A percentile compares a stretch with the other conserved stretches of the same genome.
Conservation (phyloP, 352 stramenopile genomes). For the Globisporangium paroecandrum region DNA sequence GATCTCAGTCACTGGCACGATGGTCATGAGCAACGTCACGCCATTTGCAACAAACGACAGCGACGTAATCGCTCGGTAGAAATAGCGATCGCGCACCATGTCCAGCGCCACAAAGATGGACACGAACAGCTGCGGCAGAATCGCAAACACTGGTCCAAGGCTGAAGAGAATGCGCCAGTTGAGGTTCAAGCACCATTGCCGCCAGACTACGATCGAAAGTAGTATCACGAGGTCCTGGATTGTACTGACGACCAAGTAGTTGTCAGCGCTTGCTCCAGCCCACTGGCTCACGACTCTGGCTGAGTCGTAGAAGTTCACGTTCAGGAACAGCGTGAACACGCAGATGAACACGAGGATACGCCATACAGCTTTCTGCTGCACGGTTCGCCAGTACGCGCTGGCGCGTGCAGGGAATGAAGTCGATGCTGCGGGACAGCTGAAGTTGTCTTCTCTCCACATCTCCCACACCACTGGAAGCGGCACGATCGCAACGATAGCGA, state of each 20-base stretch:
- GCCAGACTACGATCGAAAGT: conserved; percentile 31
- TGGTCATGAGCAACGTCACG: conserved; percentile 23
- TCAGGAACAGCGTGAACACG: conserved; percentile 39
- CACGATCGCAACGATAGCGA: conserved; percentile 25
- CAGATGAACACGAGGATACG: conserved; percentile 35
- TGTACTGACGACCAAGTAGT: conserved; percentile 21
- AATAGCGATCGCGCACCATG: conserved; percentile 23
- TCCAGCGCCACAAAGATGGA: conserved; percentile 27
- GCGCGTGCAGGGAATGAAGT: conserved; percentile 23
- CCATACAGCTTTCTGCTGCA: conserved; percentile 54
- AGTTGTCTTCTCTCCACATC: conserved; percentile 24
- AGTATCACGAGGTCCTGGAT: conserved; percentile 24
- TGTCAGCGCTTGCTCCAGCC: conserved; percentile 20
- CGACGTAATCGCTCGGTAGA: conserved; percentile 29
- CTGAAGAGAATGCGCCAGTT: conserved; percentile 37
- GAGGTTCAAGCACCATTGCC: conserved; percentile 39
- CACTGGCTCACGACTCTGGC: conserved; percentile 22
- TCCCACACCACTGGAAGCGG: conserved; percentile 32
- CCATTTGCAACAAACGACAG: conserved; percentile 21
- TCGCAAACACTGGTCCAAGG: conserved; percentile 21
- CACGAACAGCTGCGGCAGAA: conserved; percentile 27
- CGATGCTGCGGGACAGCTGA: conserved; percentile 4
- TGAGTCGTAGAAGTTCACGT: conserved; percentile 28
- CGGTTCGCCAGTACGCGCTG: conserved; percentile 33
- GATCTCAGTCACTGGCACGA: conserved; percentile 57